Base-by-base conservation (phyloP, 2,329 filamentous ascomycete species). In the Pseudogymnoascus sp. region DNA sequence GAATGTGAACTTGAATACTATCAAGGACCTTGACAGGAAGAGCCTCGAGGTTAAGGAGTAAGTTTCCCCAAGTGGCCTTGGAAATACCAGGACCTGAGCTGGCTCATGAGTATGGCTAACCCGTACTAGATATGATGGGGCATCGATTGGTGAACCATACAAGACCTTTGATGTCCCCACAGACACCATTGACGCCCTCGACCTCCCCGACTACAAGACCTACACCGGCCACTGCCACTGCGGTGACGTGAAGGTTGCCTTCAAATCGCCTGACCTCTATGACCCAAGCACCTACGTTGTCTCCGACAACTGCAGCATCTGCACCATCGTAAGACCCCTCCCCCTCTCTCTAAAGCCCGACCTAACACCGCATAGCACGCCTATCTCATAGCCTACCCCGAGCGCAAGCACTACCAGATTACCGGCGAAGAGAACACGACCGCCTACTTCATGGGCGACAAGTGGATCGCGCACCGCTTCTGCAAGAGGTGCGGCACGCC, bases 171-270 rank as follows among this genome's bases (percentile, higher is more conserved):
- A 55, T 13, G 48, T 55, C 4, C 48, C 48, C 9, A 55, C 48
- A 33, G 48, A 55, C 9, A 8, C n/a, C 4, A 10, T 55, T n/a
- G 48, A 55, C 3, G 48, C 48, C 48, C 48, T 55, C 48, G 48
- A 55, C n/a, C 48, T 55, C 21, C 59, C 59, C 7, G 58, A 17
- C 10, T 38, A 41, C 4, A 59, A 59, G 58, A 39, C 33, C 17
- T 59, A 59, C 58, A 59, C 33, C 17, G 58, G 58, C 2, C 58
- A 59, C 17, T 59, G 58, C 33, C 58, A 59, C 33, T 59, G 58
- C 58, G 58, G 58, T 3, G 36, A 59, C 12, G 58, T 59, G 17
- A 36, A 59, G 33, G 33, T 38, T 2, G 33, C 58, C 33, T 41
- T 59, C 58, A 59, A 59, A 15, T 36, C 33, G 13, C 48, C 48